Base-by-base conservation (phyloP, 345 rosid species). In the Hibiscus mutabilis region DNA sequence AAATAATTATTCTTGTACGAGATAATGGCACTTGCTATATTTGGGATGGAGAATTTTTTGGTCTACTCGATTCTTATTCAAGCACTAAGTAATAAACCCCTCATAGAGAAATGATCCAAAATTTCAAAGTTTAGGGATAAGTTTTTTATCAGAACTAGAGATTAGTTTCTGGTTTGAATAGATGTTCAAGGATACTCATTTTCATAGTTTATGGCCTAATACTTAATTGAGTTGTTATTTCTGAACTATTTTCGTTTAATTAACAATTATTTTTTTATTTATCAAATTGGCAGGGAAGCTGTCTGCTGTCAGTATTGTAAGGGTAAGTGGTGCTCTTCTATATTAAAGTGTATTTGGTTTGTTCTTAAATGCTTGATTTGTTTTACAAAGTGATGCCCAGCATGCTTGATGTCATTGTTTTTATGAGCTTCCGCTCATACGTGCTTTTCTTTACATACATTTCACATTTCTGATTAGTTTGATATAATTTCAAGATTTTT, bases 241-340 rank as follows among this genome's bases (percentile, higher is more conserved):
- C 16, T 31, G 15, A 29, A 40, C 9, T 60, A 21, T 31, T 73
- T 42, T 59, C 44, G 5, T 66, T 33, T 4, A n/a, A 55, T 33
- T 68, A 60, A 66, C 52, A 31, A 35, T 22, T 31, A 42, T 24
- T 55, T 22, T 73, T 31, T 59, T 18, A n/a, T 31, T 59, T 55
- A 58, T 3, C 62, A 60, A 70, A 58, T 70, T 82, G 72, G 73
- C 97, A 95, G 99, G 84, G 99, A 95, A 73, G 93, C 96, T 74
- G 92, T 86, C 42, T 74, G 87, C 86, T 95, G 99, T 84, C 88
- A 85, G 73, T 73, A 74, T 78, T 94, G 99, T 81, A 78, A 87
- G 78, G 86, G 99, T 95, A 79, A 81, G 90, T 70, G 58, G 55
- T 70, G 37, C 79, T 44, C 65, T 77, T 22, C 25, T 80, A 15